Conservation (phyloP, 2,329 filamentous ascomycete species). For the Calonectria honghensis region DNA sequence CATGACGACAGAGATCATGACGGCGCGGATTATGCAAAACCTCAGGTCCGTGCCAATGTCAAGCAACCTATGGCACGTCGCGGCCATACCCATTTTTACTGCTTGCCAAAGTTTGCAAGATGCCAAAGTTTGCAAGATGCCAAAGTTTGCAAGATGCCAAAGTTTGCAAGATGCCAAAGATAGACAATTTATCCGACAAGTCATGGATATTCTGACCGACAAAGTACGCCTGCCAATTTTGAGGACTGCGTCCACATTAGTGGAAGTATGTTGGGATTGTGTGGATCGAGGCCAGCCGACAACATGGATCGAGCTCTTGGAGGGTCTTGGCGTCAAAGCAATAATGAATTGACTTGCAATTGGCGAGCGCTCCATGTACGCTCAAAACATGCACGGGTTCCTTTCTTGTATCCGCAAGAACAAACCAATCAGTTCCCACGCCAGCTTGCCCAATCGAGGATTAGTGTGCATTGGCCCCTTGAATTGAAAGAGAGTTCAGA, state of each 20-base stretch:
- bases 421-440: not conserved
- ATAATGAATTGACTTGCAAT: conserved; percentile 8
- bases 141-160: not conserved
- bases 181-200: not conserved
- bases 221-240: not conserved
- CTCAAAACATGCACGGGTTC: not conserved
- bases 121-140: too few species aligned
- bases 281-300: not conserved
- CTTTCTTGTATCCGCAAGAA: not conserved
- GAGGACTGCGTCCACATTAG: not conserved
- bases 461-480: not conserved
- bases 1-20: not conserved
- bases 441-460: not conserved
- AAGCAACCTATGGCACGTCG: not conserved
- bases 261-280: not conserved
- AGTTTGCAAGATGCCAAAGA: not conserved
- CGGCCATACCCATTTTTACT: not conserved
- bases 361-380: not conserved
- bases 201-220: not conserved
- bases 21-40: not conserved
- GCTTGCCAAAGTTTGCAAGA: not conserved
- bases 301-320: conserved; percentile 9
- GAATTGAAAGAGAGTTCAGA: not conserved
- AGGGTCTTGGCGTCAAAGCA: not conserved
- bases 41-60: not conserved